phyloP scores from a whole-genome alignment of 495 filamentous ascomycete genomes.

The Podospora comata region DNA sequence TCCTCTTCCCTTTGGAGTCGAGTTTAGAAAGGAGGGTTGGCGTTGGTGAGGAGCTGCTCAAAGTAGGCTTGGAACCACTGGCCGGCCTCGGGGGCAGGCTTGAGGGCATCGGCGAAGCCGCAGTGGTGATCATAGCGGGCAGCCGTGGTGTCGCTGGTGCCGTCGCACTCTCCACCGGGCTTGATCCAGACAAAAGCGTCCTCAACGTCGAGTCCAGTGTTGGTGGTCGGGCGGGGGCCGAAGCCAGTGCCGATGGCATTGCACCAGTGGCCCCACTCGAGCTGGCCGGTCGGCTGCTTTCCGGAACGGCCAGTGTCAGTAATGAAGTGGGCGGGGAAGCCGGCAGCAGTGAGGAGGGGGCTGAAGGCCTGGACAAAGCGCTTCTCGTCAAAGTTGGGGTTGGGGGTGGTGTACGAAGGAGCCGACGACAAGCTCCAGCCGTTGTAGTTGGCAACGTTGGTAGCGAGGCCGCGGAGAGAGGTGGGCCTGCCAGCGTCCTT shows the following conservation, averaged over 20 bases:
- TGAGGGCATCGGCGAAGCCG: conserved; percentile 54
- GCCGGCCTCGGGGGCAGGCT: conserved; percentile 75
- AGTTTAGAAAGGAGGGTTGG: conserved; percentile 55
- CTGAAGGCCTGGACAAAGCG: conserved; percentile 64
- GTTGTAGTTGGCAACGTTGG: conserved; percentile 82
- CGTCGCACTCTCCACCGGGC: conserved; percentile 79
- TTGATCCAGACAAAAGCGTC: conserved; percentile 85
- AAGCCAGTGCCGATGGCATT: conserved; percentile 73
- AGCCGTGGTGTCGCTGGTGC: conserved; percentile 62
- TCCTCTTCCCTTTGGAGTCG: not conserved
- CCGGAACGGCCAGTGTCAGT: conserved; percentile 66
- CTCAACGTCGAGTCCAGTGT: conserved; percentile 58
- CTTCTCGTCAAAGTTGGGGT: conserved; percentile 66
- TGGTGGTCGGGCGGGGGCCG: conserved; percentile 63
- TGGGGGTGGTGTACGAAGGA: conserved; percentile 42
- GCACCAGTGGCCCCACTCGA: conserved; percentile 78
- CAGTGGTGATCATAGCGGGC: conserved; percentile 70
- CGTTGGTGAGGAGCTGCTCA: conserved; percentile 65
- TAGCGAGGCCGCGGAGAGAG: conserved; percentile 67
- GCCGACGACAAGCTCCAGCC: conserved; percentile 46
- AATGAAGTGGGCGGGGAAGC: conserved; percentile 71
- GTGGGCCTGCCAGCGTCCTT: conserved; percentile 61
- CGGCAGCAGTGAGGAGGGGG: conserved; percentile 56
- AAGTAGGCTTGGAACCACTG: conserved; percentile 80
- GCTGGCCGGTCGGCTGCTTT: conserved; percentile 65